Conservation (phyloP, 768 basidiomycete genomes). For the Serendipita indica region DNA sequence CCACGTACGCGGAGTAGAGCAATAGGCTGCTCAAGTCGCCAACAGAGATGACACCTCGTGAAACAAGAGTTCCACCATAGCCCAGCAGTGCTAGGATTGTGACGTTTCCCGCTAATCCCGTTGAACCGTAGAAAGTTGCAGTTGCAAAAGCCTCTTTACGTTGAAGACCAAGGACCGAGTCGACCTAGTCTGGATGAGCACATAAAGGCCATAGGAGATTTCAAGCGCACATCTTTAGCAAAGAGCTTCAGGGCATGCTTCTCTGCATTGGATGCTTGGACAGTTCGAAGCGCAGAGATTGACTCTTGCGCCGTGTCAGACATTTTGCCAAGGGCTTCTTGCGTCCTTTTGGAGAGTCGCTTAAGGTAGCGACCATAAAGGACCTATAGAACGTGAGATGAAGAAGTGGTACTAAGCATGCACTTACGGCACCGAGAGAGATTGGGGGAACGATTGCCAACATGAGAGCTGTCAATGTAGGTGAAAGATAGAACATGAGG, state of each 20-base stretch:
- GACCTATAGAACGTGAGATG: conserved; percentile 37
- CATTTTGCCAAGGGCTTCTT: conserved; percentile 93
- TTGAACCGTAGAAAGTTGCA: conserved; percentile 85
- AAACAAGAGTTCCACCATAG: conserved; percentile 89
- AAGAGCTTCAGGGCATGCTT: conserved; percentile 68
- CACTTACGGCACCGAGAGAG: conserved; percentile 62
- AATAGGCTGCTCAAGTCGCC: conserved; percentile 69
- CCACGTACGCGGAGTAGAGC: conserved; percentile 19
- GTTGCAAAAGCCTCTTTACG: conserved; percentile 80
- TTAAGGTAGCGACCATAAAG: conserved; percentile 94
- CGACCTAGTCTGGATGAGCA: conserved; percentile 22
- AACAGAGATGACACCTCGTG: conserved; percentile 73
- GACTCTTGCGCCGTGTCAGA: conserved; percentile 85
- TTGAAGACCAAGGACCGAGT: conserved; percentile 54
- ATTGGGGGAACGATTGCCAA: conserved; percentile 80
- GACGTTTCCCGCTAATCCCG: conserved; percentile 86
- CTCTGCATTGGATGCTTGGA: conserved; percentile 81
- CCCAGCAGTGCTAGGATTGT: conserved; percentile 78
- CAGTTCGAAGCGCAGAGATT: conserved; percentile 70
- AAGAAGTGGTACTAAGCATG: conserved; percentile 13
- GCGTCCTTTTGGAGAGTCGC: conserved; percentile 77
- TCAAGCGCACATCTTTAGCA: conserved; percentile 34
- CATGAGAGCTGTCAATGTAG: conserved; percentile 82
- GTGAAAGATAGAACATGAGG: conserved; percentile 89
- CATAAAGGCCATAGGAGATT: background rate